Evolutionary conservation across 2,329 filamentous ascomycete genomes (phyloP).

Genomic region (Diaporthe vaccinii): DNA sequence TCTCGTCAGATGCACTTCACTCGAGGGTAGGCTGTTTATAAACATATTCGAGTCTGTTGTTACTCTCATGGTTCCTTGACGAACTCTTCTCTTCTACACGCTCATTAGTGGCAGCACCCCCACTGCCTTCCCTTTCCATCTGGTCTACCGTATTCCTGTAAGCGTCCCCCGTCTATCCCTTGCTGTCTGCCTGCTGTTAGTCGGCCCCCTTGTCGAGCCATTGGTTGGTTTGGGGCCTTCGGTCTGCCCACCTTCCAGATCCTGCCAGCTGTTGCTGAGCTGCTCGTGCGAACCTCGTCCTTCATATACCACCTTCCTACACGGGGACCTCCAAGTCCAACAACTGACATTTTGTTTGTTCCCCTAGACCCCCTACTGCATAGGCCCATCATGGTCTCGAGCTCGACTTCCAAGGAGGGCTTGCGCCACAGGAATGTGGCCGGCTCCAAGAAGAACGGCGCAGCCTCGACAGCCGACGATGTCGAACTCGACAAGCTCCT

Average conservation of each 20-base stretch:
- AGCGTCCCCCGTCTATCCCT: not conserved
- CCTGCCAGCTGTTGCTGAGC: slow-evolving; percentile 28
- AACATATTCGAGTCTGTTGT: slow-evolving; percentile 7
- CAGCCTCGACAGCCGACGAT: slow-evolving; percentile 55
- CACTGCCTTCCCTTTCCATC: not conserved
- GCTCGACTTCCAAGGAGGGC: slow-evolving; percentile 67
- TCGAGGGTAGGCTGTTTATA: not conserved
- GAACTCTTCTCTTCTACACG: slow-evolving; percentile 17
- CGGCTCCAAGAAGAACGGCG: slow-evolving; percentile 65
- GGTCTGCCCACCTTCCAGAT: slow-evolving; percentile 39
- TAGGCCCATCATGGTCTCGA: slow-evolving; percentile 60
- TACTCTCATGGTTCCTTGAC: not conserved
- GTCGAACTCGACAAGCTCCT: slow-evolving; percentile 65
- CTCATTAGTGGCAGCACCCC: slow-evolving; percentile 27
- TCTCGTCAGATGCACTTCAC: slow-evolving; percentile 2
- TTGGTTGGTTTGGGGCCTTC: not conserved
- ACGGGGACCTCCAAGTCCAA: slow-evolving; percentile 5
- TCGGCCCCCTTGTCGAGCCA: slow-evolving; percentile 1
- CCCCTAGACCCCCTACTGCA: not conserved
- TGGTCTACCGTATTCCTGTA: slow-evolving; percentile 3
- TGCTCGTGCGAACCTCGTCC: not conserved
- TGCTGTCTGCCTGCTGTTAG: slow-evolving; percentile 1
- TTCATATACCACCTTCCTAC: not conserved
- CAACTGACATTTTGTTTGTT: slow-evolving; percentile 25
- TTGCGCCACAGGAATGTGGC: slow-evolving; percentile 71